phyloP scores from a whole-genome alignment of 805 yeast genomes.

The Candida saitoana region DNA sequence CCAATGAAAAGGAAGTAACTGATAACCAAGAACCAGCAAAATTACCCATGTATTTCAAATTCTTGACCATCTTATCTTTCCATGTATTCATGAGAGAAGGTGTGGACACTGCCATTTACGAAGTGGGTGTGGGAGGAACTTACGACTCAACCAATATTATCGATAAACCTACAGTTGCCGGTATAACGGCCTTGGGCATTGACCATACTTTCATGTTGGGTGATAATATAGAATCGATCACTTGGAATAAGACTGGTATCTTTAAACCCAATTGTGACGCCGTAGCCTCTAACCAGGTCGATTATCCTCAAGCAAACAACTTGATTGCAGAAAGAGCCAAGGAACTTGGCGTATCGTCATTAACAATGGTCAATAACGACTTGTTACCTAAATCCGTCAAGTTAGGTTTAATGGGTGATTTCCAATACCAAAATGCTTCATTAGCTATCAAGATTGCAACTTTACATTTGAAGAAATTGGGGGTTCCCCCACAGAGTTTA shows the following conservation, averaged over 20 bases:
- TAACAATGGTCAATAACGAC: constrained; percentile 50
- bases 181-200: constrained; percentile 80
- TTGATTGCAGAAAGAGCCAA: constrained; percentile 62
- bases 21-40: constrained; percentile 47
- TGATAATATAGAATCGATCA: constrained; percentile 78
- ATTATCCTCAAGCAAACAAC: constrained; percentile 47
- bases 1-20: constrained; percentile 49
- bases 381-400: constrained; percentile 30
- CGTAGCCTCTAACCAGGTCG: constrained; percentile 56
- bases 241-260: constrained; percentile 96
- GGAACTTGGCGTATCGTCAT: constrained; percentile 48
- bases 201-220: constrained; percentile 91
- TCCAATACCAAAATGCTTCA: constrained; percentile 83
- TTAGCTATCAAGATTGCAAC: constrained; percentile 72
- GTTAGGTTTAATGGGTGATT: constrained; percentile 78
- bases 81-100: constrained; percentile 86
- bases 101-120: constrained; percentile 91
- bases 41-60: constrained; percentile 86
- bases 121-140: constrained; percentile 98
- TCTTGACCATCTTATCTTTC: constrained; percentile 81
- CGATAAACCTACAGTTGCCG: constrained; percentile 75
- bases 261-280: constrained; percentile 69
- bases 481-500: constrained; percentile 27
- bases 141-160: constrained; percentile 94
- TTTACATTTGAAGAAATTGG: constrained; percentile 52